These are phyloP conservation scores for Penicillium turbatum DNA, from an alignment of 495 filamentous ascomycete genomes.

Conservation along the genomic window DNA sequence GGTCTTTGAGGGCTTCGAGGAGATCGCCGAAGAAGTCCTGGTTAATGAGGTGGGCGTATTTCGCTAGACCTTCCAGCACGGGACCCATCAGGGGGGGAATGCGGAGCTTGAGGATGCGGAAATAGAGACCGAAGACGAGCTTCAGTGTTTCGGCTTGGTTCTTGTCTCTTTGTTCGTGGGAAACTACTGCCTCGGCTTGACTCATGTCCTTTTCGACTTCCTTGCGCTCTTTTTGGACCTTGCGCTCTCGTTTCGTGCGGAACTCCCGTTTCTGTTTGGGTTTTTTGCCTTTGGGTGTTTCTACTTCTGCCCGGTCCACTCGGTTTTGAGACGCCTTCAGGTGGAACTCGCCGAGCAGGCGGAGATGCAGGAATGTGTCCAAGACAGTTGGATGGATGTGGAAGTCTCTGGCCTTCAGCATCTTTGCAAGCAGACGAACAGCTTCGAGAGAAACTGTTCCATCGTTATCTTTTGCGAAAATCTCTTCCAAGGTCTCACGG, in stretches of 20 bases:
- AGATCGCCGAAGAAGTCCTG: slow-evolving; percentile 97
- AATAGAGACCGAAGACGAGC: slow-evolving; percentile 90
- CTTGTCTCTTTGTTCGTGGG: slow-evolving; percentile 84
- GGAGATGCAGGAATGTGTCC: slow-evolving; percentile 86
- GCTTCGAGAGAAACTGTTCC: slow-evolving; percentile 83
- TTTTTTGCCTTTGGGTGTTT: slow-evolving; percentile 51
- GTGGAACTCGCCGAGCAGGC: slow-evolving; percentile 80
- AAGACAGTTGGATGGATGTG: slow-evolving; percentile 76
- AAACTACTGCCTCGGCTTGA: slow-evolving; percentile 83
- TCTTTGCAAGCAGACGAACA: slow-evolving; percentile 78
- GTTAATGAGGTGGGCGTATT: slow-evolving; percentile 94
- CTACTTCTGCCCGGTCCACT: slow-evolving; percentile 55
- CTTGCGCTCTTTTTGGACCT: slow-evolving; percentile 76
- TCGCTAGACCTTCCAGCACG: slow-evolving; percentile 84
- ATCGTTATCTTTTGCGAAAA: slow-evolving; percentile 86
- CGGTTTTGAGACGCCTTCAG: slow-evolving; percentile 72
- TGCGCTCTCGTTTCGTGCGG: slow-evolving; percentile 69
- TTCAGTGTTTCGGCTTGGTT: slow-evolving; percentile 94
- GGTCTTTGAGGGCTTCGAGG: slow-evolving; percentile 86
- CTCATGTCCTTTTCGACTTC: slow-evolving; percentile 88
- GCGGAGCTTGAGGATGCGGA: slow-evolving; percentile 83
- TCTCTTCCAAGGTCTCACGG: slow-evolving; percentile 67
- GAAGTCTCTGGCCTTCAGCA: slow-evolving; percentile 86
- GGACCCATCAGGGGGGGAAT: slow-evolving; percentile 80
- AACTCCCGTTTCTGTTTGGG: slow-evolving; percentile 69